Percentiles rank a stretch among this genome's conserved stretches.
Evolutionary conservation across 345 rosid species (phyloP).

Genomic region (Cardiospermum halicacabum): DNA sequence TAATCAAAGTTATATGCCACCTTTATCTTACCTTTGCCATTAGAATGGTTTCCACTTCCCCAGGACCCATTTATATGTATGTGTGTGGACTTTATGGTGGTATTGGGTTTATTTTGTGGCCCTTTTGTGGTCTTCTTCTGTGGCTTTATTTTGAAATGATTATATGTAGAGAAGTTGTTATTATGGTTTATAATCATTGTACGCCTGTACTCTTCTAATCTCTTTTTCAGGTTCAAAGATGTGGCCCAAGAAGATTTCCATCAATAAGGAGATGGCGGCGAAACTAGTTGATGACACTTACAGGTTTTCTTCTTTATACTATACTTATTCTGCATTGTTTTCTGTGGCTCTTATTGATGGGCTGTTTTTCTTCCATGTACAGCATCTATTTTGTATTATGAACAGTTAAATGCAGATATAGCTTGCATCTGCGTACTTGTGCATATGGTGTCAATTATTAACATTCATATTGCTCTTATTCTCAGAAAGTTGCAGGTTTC

Average conservation of each 20-base stretch:
- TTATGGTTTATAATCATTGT: background rate
- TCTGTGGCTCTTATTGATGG: background rate
- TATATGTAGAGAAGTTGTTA: background rate
- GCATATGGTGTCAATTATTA: slow-evolving; percentile 12
- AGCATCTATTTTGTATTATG: slow-evolving; percentile 1
- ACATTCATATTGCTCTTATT: slow-evolving; percentile 14
- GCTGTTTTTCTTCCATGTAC: background rate
- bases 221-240: slow-evolving; percentile 51
- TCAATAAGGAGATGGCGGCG: slow-evolving; percentile 80
- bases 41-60: background rate
- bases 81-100: background rate
- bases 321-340: slow-evolving; percentile 4
- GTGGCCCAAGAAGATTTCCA: slow-evolving; percentile 63
- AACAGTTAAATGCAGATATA: background rate
- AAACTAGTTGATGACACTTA: slow-evolving; percentile 86
- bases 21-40: background rate
- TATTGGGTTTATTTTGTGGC: background rate
- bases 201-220: background rate
- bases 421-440: background rate
- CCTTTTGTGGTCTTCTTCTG: background rate
- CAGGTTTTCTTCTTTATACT: slow-evolving; percentile 42
- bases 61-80: too few relatives aligned
- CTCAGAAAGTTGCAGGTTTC: slow-evolving; percentile 88
- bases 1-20: background rate
- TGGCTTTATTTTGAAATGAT: background rate